Evolutionary conservation across 169 alveolate species (phyloP).

Genomic region (Toxoplasma gondii): DNA sequence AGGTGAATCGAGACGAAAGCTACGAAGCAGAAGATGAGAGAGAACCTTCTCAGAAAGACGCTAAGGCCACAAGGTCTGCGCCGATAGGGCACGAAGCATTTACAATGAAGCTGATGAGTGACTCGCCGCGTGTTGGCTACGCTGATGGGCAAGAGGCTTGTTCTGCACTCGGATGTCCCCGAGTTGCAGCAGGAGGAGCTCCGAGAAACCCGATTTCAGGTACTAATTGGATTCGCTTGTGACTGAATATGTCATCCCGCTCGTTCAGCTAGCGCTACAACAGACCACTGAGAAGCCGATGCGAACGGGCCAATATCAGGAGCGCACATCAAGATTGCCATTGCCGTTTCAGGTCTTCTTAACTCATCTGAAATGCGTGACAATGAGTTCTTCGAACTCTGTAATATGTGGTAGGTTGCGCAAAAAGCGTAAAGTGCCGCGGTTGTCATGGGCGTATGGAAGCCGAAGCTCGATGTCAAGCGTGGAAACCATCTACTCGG

Average conservation of each 20-base stretch:
- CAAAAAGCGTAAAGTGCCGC: background rate
- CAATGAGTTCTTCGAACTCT: too few relatives aligned
- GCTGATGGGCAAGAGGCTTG: slow-evolving; percentile 27
- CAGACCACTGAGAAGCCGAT: background rate
- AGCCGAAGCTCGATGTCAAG: slow-evolving; percentile 18
- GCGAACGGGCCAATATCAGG: too few relatives aligned
- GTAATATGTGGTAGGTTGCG: background rate
- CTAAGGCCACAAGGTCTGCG: background rate
- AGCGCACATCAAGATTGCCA: too few relatives aligned
- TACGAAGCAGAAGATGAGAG: background rate
- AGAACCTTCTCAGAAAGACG: background rate
- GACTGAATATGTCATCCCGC: background rate
- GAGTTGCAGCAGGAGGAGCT: background rate
- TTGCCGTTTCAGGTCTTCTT: too few relatives aligned
- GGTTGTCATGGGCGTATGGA: background rate
- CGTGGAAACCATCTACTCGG: slow-evolving; percentile 36
- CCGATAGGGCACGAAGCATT: background rate
- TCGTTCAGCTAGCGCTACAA: background rate
- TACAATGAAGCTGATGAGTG: background rate
- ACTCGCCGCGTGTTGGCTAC: slow-evolving; percentile 1
- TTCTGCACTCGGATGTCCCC: background rate
- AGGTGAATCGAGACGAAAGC: background rate
- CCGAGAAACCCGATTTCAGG: slow-evolving; percentile 4
- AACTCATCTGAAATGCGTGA: too few relatives aligned
- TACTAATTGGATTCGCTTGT: background rate